phyloP scores from a whole-genome alignment of 768 basidiomycete species.

The Amanita jacksonii region DNA sequence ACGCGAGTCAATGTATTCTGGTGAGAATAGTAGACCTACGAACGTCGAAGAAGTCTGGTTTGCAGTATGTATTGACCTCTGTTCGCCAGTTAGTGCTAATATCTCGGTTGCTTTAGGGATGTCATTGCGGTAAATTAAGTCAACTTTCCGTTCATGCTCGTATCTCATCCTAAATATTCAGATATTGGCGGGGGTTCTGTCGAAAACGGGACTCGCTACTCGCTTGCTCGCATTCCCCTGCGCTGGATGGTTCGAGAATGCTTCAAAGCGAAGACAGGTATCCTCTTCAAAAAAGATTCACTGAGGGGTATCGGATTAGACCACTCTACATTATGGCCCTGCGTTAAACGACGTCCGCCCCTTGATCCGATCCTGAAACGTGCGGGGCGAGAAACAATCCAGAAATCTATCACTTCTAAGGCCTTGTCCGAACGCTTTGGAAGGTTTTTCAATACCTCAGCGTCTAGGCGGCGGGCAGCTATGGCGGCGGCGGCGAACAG shows the following conservation, averaged over 20 bases:
- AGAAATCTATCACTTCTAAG: constrained; percentile 17
- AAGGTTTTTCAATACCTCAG: constrained; percentile 14
- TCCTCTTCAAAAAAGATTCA: constrained; percentile 43
- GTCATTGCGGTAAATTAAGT: constrained; percentile 33
- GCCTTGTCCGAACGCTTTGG: constrained; percentile 16
- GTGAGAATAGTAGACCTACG: constrained; percentile 13
- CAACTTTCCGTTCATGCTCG: not conserved
- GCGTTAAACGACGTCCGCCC: constrained; percentile 29
- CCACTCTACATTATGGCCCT: constrained; percentile 34
- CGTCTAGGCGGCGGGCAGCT: constrained; percentile 9
- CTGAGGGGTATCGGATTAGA: constrained; percentile 43
- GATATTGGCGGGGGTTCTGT: constrained; percentile 54
- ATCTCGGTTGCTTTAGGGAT: constrained; percentile 22
- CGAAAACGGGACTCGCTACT: constrained; percentile 33
- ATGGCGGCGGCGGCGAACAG: constrained; percentile 9
- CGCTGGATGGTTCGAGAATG: constrained; percentile 70
- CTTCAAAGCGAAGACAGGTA: constrained; percentile 50
- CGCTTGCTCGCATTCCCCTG: constrained; percentile 45
- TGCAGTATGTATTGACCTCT: constrained; percentile 33
- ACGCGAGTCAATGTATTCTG: constrained; percentile 25
- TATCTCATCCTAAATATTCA: constrained; percentile 10
- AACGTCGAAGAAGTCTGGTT: constrained; percentile 66
- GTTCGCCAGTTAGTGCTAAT: no score
- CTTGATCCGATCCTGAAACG: constrained; percentile 13
- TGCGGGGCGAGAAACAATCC: constrained; percentile 14